Evolutionary conservation across 2,329 filamentous ascomycete genomes (phyloP).

Genomic region (Xylaria sp.): DNA sequence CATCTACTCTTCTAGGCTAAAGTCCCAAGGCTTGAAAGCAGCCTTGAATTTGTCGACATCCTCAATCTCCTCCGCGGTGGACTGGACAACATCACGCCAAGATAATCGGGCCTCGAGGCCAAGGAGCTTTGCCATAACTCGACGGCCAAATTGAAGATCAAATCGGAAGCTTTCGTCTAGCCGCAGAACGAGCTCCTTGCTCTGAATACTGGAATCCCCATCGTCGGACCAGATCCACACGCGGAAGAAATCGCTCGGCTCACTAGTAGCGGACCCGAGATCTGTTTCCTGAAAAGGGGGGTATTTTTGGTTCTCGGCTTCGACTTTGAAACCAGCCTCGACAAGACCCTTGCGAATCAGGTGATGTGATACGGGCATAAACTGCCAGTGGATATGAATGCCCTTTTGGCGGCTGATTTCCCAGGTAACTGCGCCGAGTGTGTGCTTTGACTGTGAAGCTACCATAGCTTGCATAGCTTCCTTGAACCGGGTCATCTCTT

Average conservation of each 20-base stretch:
- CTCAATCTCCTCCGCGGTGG: conserved; percentile 77
- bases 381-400: conserved; percentile 94
- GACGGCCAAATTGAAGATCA: conserved; percentile 88
- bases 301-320: conserved; percentile 78
- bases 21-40: conserved; percentile 88
- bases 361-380: conserved; percentile 77
- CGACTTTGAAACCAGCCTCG: conserved; percentile 87
- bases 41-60: conserved; percentile 84
- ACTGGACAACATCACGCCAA: conserved; percentile 88
- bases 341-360: conserved; percentile 78
- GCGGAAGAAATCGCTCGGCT: conserved; percentile 77
- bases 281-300: conserved; percentile 62
- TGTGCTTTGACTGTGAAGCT: conserved; percentile 60
- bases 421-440: conserved; percentile 87
- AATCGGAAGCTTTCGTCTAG: conserved; percentile 79
- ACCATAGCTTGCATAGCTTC: conserved; percentile 83
- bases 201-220: conserved; percentile 64
- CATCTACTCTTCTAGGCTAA: conserved; percentile 61
- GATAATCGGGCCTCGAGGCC: conserved; percentile 79
- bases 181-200: conserved; percentile 78
- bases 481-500: conserved; percentile 87
- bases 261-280: conserved; percentile 61
- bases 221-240: conserved; percentile 80
- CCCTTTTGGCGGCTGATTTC: conserved; percentile 86
- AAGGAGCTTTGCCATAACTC: conserved; percentile 88